phyloP scores from a whole-genome alignment of 139 green algal genomes.

The Micractinium conductrix region DNA sequence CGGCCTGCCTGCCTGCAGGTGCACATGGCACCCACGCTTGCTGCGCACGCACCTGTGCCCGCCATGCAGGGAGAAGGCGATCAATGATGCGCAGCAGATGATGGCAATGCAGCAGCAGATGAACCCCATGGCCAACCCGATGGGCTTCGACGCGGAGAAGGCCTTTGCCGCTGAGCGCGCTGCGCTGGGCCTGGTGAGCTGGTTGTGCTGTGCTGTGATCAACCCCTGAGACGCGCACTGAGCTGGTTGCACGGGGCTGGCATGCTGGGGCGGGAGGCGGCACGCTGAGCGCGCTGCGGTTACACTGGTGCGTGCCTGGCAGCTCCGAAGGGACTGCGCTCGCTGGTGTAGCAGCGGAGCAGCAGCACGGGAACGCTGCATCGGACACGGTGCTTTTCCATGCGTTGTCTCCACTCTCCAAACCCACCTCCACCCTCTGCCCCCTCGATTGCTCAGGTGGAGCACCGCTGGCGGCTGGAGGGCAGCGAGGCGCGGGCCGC shows the following conservation, averaged over 20 bases:
- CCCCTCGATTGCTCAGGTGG: slow-evolving; percentile 40
- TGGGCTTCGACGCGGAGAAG: slow-evolving; percentile 65
- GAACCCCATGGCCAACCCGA: slow-evolving; percentile 62
- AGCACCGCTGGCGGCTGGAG: slow-evolving; percentile 78
- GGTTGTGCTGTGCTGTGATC: not conserved
- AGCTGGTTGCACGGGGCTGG: not conserved
- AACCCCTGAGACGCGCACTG: not conserved
- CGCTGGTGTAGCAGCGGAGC: not conserved
- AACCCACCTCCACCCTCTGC: not conserved
- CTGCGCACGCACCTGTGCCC: no score
- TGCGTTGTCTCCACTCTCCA: no score
- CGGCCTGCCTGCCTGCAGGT: not conserved
- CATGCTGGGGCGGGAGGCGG: no score
- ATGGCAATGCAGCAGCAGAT: slow-evolving; percentile 77
- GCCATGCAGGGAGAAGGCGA: slow-evolving; percentile 66
- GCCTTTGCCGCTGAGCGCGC: slow-evolving; percentile 76
- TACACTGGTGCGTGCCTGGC: not conserved
- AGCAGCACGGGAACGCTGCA: not conserved
- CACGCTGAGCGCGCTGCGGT: no score
- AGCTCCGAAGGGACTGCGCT: not conserved
- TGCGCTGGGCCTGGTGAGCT: slow-evolving; percentile 55
- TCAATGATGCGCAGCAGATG: slow-evolving; percentile 86
- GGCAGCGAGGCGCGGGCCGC: slow-evolving; percentile 66
- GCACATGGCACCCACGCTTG: not conserved
- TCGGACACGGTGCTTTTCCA: not conserved